phyloP scores from a whole-genome alignment of 23 red algal species.

The Gracilariopsis chorda region DNA sequence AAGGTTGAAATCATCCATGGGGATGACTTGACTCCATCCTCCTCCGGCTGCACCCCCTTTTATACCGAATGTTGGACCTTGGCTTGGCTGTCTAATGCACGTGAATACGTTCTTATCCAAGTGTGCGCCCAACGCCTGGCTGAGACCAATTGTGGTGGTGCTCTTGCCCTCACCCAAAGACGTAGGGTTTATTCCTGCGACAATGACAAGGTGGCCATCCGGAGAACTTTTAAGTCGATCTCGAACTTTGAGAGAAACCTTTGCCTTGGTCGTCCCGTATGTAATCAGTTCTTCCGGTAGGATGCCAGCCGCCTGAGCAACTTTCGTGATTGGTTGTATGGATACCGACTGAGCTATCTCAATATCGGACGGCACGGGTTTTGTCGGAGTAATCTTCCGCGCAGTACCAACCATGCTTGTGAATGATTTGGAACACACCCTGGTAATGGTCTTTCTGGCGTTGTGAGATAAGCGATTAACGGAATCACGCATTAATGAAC shows the following conservation, averaged over 20 bases:
- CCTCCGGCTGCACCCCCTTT: conserved; percentile 99
- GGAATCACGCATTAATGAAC: neutral
- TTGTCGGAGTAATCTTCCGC: conserved; percentile 41
- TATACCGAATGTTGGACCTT: conserved; percentile 96
- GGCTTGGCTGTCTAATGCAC: conserved; percentile 93
- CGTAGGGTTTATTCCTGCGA: conserved; percentile 95
- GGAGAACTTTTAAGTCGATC: conserved; percentile 48
- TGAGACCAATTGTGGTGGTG: conserved; percentile 92
- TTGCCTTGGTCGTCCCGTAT: conserved; percentile 90
- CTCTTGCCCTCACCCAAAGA: conserved; percentile 96
- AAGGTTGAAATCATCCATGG: conserved; percentile 99
- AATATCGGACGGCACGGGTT: conserved; percentile 87
- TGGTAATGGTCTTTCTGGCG: neutral
- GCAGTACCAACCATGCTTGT: conserved; percentile 27
- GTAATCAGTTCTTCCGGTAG: conserved; percentile 69
- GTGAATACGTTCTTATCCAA: conserved; percentile 85
- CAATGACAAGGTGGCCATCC: conserved; percentile 84
- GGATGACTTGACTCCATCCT: conserved; percentile 95
- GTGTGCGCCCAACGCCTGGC: conserved; percentile 97
- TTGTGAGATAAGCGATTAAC: neutral
- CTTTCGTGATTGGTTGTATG: conserved; percentile 57
- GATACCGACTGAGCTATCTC: conserved; percentile 91
- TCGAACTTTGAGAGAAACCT: conserved; percentile 79
- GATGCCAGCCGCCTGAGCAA: conserved; percentile 76
- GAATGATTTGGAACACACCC: neutral